Base-by-base conservation (phyloP, 2,329 filamentous ascomycete genomes). In the Leptographium flavum region DNA sequence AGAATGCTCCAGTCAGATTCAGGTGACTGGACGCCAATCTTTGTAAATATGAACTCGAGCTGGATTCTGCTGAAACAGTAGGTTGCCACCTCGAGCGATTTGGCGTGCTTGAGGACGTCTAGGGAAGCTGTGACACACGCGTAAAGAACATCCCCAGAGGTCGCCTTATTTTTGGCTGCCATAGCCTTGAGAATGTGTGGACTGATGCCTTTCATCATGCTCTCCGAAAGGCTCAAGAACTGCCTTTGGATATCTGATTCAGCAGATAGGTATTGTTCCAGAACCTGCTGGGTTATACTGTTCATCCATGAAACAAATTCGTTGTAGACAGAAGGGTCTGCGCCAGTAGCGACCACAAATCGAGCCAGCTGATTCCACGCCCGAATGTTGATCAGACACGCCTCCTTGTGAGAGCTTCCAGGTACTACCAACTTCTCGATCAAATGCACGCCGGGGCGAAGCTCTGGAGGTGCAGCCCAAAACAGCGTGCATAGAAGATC, bases 401-500 rank as follows among this genome's bases (percentile, higher is more conserved):
- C 79, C 56, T 80, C 75, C 52, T 77, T 79, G 55, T 83, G 79
- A 10, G 79, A 81, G 46, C 63, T 73, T 19, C 66, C 69, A 0
- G 77, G 73, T 17, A 63, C 57, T 3, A 83, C 74, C 2, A 83
- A 65, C 45, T 73, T 67, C 56, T 79, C 73, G 11, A 83, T 68
- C 19, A 75, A 62, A 45, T 69, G 65, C 2, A 72, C 59, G 6
- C 64, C 64, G 4, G 74, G 76, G 8, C 77, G 68, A 41, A 74
- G 54, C 3, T 71, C 68, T 2, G 65, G 56, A 9, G 78, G 77
- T 2, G 74, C 68, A 6, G 72, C 74, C 76, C 77, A 83, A 55
- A 74, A 83, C 5, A 83, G 63, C 1, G 76, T 79, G 51, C 73
- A 77, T 4, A 83, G 64, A 36, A 83, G 68, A 56, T 83, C 79